Evolutionary conservation across 192 early-diverging fungal genomes (phyloP).

Genomic region (Coemansia sp.): DNA sequence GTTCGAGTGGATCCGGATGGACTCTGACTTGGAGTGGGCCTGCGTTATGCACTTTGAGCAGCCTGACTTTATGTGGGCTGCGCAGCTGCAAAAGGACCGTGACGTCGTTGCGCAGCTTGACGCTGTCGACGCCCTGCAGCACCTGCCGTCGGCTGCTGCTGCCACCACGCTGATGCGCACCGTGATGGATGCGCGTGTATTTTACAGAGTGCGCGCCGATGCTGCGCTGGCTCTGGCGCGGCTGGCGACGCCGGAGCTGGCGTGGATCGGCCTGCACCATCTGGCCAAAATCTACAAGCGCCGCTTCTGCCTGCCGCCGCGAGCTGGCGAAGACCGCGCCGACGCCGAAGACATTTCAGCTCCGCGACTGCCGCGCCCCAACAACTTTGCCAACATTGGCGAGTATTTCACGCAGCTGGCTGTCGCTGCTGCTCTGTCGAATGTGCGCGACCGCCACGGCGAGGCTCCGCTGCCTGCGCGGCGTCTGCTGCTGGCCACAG

Average conservation of each 20-base stretch:
- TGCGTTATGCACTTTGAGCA: slow-evolving; percentile 84
- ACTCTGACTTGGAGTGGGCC: slow-evolving; percentile 93
- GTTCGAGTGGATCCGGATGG: slow-evolving; percentile 97
- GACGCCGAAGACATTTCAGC: slow-evolving; percentile 17
- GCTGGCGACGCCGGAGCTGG: slow-evolving; percentile 57
- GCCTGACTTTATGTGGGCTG: slow-evolving; percentile 93
- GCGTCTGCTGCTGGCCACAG: slow-evolving; percentile 69
- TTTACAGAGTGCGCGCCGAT: slow-evolving; percentile 84
- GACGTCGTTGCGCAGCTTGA: slow-evolving; percentile 93
- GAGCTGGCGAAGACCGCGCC: slow-evolving; percentile 3
- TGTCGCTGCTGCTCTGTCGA: slow-evolving; percentile 69
- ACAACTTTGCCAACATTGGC: slow-evolving; percentile 82
- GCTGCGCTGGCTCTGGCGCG: slow-evolving; percentile 70
- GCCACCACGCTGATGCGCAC: slow-evolving; percentile 75
- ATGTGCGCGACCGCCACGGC: slow-evolving; percentile 63
- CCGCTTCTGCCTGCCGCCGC: slow-evolving; percentile 65
- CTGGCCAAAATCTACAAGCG: slow-evolving; percentile 72
- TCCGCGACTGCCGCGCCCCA: slow-evolving; percentile 70
- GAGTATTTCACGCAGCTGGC: slow-evolving; percentile 94
- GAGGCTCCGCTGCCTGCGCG: slow-evolving; percentile 64
- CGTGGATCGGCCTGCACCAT: slow-evolving; percentile 70
- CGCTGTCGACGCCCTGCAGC: slow-evolving; percentile 67
- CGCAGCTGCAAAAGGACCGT: slow-evolving; percentile 83
- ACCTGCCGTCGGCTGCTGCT: slow-evolving; percentile 62
- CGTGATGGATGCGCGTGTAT: slow-evolving; percentile 74